These are phyloP conservation scores for Nelumbo lutea DNA, from an alignment of 164 flowering plant genomes.

Conservation along the genomic window DNA sequence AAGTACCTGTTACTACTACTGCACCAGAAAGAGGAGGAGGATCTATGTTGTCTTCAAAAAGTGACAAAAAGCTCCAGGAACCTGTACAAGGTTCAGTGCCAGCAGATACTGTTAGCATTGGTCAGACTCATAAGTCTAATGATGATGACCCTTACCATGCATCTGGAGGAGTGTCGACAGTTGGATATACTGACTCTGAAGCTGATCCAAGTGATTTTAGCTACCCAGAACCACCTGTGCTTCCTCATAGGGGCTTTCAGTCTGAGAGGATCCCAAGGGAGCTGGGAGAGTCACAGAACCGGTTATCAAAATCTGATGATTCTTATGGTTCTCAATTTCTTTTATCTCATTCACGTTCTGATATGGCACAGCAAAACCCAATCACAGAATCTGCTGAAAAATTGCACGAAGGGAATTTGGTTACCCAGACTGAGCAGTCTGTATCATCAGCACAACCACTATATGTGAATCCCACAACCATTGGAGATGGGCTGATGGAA, in stretches of 20 bases:
- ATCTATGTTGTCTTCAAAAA: conserved; percentile 18
- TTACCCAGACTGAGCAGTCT: conserved; percentile 24
- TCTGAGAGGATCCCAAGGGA: conserved; percentile 71
- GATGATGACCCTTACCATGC: conserved; percentile 28
- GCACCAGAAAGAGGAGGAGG: conserved; percentile 17
- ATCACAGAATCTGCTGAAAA: conserved; percentile 39
- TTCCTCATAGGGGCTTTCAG: conserved; percentile 50
- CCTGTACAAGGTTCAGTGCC: conserved; percentile 15
- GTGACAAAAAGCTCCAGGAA: conserved; percentile 22
- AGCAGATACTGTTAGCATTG: conserved; percentile 23
- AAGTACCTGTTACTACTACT: conserved; percentile 12
- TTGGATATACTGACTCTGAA: conserved; percentile 38
- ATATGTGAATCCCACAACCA: conserved; percentile 24
- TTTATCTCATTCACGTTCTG: conserved; percentile 37
- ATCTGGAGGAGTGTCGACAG: conserved; percentile 24
- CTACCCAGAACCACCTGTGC: conserved; percentile 37
- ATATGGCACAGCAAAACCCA: conserved; percentile 26
- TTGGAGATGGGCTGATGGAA: conserved; percentile 34
- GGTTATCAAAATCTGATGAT: conserved; percentile 81
- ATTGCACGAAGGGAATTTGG: conserved; percentile 22
- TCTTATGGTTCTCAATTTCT: conserved; percentile 52
- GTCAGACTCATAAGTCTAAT: conserved; percentile 20
- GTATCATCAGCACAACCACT: conserved; percentile 21
- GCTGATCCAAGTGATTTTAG: conserved; percentile 36
- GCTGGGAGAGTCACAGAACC: conserved; percentile 49